These are phyloP conservation scores for Botryotinia convoluta DNA, from an alignment of 2,329 filamentous ascomycete species.

Conservation along the genomic window DNA sequence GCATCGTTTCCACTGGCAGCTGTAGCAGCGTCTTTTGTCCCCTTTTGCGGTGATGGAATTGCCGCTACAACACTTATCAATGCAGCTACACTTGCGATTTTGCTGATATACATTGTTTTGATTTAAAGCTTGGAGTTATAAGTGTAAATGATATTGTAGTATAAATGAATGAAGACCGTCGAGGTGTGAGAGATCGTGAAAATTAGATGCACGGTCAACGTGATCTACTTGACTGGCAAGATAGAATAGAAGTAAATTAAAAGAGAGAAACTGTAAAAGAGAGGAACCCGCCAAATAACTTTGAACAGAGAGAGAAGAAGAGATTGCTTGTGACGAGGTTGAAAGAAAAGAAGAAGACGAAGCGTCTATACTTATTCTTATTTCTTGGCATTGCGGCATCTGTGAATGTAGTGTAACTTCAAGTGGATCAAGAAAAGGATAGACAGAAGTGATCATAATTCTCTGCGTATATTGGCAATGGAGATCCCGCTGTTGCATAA, in stretches of 20 bases:
- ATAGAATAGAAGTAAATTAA: slow-evolving; percentile 28
- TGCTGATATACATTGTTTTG: slow-evolving; percentile 28
- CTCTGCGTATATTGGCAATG: slow-evolving; percentile 31
- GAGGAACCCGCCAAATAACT: slow-evolving; percentile 33
- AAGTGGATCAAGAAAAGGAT: slow-evolving; percentile 18
- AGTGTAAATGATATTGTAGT: slow-evolving; percentile 19
- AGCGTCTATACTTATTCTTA: slow-evolving; percentile 35
- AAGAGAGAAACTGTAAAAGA: slow-evolving; percentile 34
- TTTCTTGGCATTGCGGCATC: slow-evolving; percentile 34
- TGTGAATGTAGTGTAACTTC: slow-evolving; percentile 17
- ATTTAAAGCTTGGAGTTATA: slow-evolving; percentile 11
- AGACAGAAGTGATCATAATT: slow-evolving; percentile 26
- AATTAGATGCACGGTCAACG: slow-evolving; percentile 40
- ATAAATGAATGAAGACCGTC: slow-evolving; percentile 37
- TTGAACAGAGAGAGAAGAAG: slow-evolving; percentile 24
- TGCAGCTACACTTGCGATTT: slow-evolving; percentile 30
- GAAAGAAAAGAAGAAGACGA: slow-evolving; percentile 27
- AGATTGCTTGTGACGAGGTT: slow-evolving; percentile 29
- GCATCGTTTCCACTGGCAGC: slow-evolving; percentile 11
- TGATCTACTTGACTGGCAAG: slow-evolving; percentile 40
- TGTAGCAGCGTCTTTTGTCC: not conserved
- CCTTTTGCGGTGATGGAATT: slow-evolving; percentile 22
- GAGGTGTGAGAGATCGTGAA: slow-evolving; percentile 33
- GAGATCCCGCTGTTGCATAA: slow-evolving; percentile 36
- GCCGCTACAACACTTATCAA: slow-evolving; percentile 30